Evolutionary conservation across 2,329 filamentous ascomycete species (phyloP).

Genomic region (Atkinsonella texensis): DNA sequence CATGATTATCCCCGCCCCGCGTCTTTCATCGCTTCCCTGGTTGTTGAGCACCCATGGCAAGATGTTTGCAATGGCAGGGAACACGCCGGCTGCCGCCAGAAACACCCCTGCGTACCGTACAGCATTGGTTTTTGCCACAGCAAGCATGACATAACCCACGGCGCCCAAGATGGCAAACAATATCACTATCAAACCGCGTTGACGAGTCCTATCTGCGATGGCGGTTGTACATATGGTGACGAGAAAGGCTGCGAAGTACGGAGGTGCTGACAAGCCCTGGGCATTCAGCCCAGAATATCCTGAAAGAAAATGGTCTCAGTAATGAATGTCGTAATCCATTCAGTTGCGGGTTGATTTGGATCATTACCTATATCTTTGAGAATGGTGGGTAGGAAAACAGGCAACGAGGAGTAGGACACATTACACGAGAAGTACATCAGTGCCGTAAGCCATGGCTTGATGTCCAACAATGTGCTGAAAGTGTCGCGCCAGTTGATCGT

Average conservation of each 20-base stretch:
- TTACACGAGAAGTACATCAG: conserved; percentile 13
- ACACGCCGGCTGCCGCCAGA: conserved; percentile 3
- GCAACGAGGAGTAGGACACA: conserved; percentile 19
- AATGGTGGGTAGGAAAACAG: conserved; percentile 13
- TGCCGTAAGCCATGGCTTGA: conserved; percentile 20
- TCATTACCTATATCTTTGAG: conserved; percentile 9
- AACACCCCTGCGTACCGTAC: conserved; percentile 6
- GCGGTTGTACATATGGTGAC: conserved; percentile 9
- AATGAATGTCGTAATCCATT: no score
- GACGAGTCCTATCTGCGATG: conserved; percentile 8
- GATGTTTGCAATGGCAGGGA: conserved; percentile 7
- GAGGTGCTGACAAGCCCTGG: conserved; percentile 12
- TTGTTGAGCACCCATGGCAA: conserved; percentile 7
- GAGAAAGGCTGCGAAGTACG: conserved; percentile 8
- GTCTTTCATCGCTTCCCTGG: conserved; percentile 7
- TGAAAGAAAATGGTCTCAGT: background rate
- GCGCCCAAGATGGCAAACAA: conserved; percentile 6
- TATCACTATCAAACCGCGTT: conserved; percentile 7
- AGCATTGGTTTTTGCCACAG: background rate
- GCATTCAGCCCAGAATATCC: conserved; percentile 11
- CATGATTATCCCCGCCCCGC: conserved; percentile 5
- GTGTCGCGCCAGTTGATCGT: conserved; percentile 16
- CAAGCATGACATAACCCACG: conserved; percentile 6
- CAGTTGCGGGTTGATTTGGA: no score
- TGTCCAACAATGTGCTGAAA: conserved; percentile 19